These are phyloP conservation scores for Talaromyces wortmannii DNA, from an alignment of 495 filamentous ascomycete genomes.

Conservation along the genomic window DNA sequence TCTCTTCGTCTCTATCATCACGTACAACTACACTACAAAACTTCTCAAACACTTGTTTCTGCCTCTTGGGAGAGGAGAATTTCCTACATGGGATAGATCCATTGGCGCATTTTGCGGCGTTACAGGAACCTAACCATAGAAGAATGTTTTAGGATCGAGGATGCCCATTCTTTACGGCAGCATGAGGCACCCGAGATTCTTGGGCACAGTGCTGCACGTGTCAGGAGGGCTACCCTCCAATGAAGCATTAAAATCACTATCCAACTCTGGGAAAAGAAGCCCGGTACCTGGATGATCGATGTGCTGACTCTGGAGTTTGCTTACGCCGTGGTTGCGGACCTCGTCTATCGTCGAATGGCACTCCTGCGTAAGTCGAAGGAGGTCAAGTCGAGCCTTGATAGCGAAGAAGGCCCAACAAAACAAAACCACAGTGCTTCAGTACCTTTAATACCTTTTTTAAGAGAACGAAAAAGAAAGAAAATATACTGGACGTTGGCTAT, in stretches of 20 bases:
- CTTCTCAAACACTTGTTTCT: no score
- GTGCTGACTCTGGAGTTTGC: background rate
- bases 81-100: no score
- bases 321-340: background rate
- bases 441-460: no score
- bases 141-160: slow-evolving; percentile 22
- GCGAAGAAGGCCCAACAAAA: no score
- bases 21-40: no score
- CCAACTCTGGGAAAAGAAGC: slow-evolving; percentile 45
- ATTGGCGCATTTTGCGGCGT: background rate
- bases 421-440: slow-evolving; percentile 1
- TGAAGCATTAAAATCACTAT: slow-evolving; percentile 44
- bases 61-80: no score
- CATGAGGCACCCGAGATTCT: slow-evolving; percentile 32
- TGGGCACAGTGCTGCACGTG: slow-evolving; percentile 27
- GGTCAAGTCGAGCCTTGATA: no score
- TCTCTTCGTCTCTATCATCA: no score
- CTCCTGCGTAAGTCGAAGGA: no score
- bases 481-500: no score
- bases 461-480: background rate
- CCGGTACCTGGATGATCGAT: slow-evolving; percentile 8
- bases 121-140: background rate
- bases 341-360: no score
- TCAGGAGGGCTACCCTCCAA: slow-evolving; percentile 56
- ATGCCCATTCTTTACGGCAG: slow-evolving; percentile 37